These are phyloP conservation scores for Saccharomycopsis selenospora DNA, from an alignment of 805 yeast genomes.

Conservation along the genomic window DNA sequence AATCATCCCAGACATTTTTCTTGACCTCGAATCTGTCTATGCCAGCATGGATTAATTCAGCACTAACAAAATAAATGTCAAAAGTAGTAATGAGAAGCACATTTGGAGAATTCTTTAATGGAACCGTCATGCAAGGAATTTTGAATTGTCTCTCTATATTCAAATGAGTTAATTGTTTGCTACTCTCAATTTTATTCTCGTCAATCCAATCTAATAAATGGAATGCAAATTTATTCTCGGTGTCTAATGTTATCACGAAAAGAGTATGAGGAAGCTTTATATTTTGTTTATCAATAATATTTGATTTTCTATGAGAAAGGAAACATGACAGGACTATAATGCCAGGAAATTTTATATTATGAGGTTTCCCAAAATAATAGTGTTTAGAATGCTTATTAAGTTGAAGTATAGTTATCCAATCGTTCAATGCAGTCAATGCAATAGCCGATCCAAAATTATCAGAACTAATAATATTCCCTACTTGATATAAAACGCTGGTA, in stretches of 20 bases:
- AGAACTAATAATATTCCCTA: not conserved
- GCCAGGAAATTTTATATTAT: not conserved
- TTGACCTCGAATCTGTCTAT: not conserved
- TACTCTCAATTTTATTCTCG: not conserved
- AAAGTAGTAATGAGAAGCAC: slow-evolving; percentile 5
- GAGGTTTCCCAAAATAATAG: not conserved
- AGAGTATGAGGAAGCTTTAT: not conserved
- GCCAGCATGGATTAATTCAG: slow-evolving; percentile 10
- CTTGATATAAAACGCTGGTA: too few relatives aligned
- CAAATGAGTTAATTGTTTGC: not conserved
- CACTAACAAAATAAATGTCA: not conserved
- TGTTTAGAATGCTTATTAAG: not conserved
- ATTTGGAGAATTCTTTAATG: slow-evolving; percentile 1
- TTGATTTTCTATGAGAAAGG: not conserved
- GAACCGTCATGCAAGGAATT: slow-evolving; percentile 8
- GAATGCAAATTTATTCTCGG: not conserved
- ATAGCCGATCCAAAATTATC: not conserved
- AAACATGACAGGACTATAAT: not conserved
- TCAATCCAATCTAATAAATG: not conserved
- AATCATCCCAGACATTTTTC: not conserved
- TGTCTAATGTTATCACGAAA: not conserved
- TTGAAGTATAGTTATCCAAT: not conserved
- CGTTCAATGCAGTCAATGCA: not conserved
- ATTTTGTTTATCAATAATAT: not conserved
- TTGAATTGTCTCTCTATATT: too few relatives aligned